Conservation (phyloP, 768 basidiomycete species). For the Panellus pusillus region DNA sequence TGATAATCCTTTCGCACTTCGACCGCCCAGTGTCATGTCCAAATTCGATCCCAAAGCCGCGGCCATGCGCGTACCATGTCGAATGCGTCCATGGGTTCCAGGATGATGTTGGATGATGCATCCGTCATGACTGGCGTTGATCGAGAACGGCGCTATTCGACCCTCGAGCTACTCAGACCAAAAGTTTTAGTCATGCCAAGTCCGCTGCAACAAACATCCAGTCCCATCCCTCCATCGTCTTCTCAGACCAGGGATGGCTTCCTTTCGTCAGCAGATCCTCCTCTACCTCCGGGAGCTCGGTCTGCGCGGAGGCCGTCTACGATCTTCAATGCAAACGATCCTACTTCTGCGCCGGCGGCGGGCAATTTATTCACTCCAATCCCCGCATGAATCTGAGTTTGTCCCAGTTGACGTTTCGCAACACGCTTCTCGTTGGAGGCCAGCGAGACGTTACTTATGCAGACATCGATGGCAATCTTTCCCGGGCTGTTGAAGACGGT, state of each 20-base stretch:
- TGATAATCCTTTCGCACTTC: constrained; percentile 69
- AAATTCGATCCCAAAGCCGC: constrained; percentile 79
- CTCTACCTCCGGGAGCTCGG: constrained; percentile 74
- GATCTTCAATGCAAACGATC: constrained; percentile 34
- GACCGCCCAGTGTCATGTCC: constrained; percentile 64
- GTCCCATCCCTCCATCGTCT: constrained; percentile 34
- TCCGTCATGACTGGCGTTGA: constrained; percentile 43
- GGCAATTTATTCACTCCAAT: constrained; percentile 76
- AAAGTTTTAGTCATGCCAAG: constrained; percentile 96
- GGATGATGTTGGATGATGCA: constrained; percentile 52
- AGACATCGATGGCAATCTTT: constrained; percentile 62
- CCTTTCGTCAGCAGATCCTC: constrained; percentile 65
- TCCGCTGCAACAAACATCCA: constrained; percentile 60
- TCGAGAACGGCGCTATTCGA: constrained; percentile 65
- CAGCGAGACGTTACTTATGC: constrained; percentile 60
- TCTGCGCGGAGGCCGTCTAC: constrained; percentile 51
- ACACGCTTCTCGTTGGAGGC: constrained; percentile 71
- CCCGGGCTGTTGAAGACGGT: constrained; percentile 75
- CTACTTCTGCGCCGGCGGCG: constrained; percentile 36
- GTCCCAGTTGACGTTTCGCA: constrained; percentile 86
- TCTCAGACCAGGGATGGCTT: constrained; percentile 55
- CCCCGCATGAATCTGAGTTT: constrained; percentile 70
- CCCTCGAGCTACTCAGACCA: constrained; percentile 78
- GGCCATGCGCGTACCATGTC: constrained; percentile 60
- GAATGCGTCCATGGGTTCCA: constrained; percentile 65